A percentile compares a stretch with the other conserved stretches of the same genome.
Evolutionary conservation across 257 asterid genomes (phyloP).

Genomic region (Leonotis leonurus): DNA sequence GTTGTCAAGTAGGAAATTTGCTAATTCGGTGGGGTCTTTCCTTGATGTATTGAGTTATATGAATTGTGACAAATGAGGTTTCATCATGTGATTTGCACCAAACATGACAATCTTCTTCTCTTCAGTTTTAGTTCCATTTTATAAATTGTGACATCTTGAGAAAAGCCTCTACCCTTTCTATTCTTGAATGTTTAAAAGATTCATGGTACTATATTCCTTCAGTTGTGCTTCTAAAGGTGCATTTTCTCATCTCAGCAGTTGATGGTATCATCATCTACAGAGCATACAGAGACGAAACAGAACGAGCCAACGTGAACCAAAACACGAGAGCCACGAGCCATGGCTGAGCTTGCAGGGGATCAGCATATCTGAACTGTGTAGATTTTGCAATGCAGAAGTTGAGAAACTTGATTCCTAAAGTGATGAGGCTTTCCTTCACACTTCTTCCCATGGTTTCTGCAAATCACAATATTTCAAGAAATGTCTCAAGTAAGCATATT

Average conservation of each 20-base stretch:
- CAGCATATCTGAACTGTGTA: constrained; percentile 21
- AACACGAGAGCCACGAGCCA: constrained; percentile 14
- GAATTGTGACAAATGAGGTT: background rate
- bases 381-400: constrained; percentile 30
- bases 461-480: background rate
- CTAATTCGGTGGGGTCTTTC: background rate
- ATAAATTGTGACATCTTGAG: background rate
- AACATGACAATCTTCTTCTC: background rate
- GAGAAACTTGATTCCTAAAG: constrained; percentile 22
- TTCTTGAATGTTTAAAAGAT: background rate
- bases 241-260: background rate
- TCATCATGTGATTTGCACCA: constrained; percentile 9
- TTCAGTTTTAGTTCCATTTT: background rate
- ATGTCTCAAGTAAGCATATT: background rate
- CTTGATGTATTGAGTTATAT: constrained; percentile 8
- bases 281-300: constrained; percentile 24
- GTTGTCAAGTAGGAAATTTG: constrained; percentile 4
- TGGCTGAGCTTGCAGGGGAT: constrained; percentile 19
- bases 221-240: background rate
- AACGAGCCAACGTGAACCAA: constrained; percentile 19
- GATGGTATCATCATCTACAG: background rate
- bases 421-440: background rate
- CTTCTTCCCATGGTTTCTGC: constrained; percentile 22
- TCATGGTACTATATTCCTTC: background rate
- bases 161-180: background rate